Conservation (phyloP, 1,284 basidiomycete genomes). For the Boletus holoroseus region DNA sequence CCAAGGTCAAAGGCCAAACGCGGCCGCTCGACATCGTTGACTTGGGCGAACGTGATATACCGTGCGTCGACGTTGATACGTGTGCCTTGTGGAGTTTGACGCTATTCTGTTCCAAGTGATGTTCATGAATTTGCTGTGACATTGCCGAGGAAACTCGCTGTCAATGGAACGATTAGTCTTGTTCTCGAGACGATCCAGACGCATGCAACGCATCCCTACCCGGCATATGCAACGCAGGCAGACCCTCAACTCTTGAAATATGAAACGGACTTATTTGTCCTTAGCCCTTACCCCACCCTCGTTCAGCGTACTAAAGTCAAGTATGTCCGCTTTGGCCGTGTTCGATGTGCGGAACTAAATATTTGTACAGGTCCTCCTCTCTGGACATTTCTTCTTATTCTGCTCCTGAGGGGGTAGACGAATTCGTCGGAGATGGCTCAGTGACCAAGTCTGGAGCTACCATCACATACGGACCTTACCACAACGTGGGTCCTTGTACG, state of each 20-base stretch:
- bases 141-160: conserved; percentile 44
- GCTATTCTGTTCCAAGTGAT: conserved; percentile 25
- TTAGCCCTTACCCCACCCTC: conserved; percentile 78
- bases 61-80: conserved; percentile 38
- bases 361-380: conserved; percentile 50
- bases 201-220: conserved; percentile 73
- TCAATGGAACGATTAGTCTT: conserved; percentile 62
- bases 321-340: conserved; percentile 41
- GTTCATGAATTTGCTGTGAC: conserved; percentile 44
- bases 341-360: conserved; percentile 4
- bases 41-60: conserved; percentile 44
- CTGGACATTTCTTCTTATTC: conserved; percentile 69
- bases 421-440: conserved; percentile 50
- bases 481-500: conserved; percentile 62
- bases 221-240: conserved; percentile 64
- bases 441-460: conserved; percentile 76
- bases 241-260: conserved; percentile 83
- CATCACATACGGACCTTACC: conserved; percentile 85
- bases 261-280: conserved; percentile 65
- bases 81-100: conserved; percentile 8
- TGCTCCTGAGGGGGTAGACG: conserved; percentile 50
- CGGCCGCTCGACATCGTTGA: conserved; percentile 51
- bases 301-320: conserved; percentile 83
- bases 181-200: conserved; percentile 73
- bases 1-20: conserved; percentile 66